Percentiles rank a stretch among this genome's conserved stretches.
Conservation (phyloP, 345 rosid genomes). For the Citrus cavaleriei region DNA sequence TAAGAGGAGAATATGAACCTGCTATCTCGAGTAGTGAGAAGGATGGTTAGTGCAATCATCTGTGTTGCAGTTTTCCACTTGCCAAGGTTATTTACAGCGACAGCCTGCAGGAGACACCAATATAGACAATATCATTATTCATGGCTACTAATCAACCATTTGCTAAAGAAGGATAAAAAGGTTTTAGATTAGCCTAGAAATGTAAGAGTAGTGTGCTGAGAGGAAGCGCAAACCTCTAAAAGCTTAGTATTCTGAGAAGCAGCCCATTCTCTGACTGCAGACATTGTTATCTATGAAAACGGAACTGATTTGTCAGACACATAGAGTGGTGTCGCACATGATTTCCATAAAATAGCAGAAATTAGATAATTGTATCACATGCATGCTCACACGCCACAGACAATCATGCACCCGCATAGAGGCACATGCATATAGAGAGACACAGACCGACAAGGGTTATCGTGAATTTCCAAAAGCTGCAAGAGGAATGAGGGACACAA, state of each 20-base stretch:
- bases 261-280: slow-evolving; percentile 99
- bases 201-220: background rate
- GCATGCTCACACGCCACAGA: background rate
- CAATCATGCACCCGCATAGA: background rate
- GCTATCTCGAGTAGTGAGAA: slow-evolving; percentile 80
- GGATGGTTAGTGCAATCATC: slow-evolving; percentile 89
- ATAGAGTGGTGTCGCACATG: background rate
- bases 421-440: background rate
- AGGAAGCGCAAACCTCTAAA: slow-evolving; percentile 54
- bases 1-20: slow-evolving; percentile 33
- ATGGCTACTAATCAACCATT: background rate
- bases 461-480: background rate
- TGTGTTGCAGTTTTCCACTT: slow-evolving; percentile 99
- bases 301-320: slow-evolving; percentile 11
- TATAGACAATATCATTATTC: background rate
- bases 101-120: slow-evolving; percentile 52
- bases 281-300: slow-evolving; percentile 86
- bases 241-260: slow-evolving; percentile 87
- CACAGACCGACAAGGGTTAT: background rate
- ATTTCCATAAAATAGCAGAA: background rate
- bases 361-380: background rate
- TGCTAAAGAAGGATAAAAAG: background rate
- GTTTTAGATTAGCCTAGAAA: background rate
- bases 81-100: slow-evolving; percentile 94
- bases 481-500: background rate